Evolutionary conservation across 257 asterid species (phyloP).

Genomic region (Coffea canephora): DNA sequence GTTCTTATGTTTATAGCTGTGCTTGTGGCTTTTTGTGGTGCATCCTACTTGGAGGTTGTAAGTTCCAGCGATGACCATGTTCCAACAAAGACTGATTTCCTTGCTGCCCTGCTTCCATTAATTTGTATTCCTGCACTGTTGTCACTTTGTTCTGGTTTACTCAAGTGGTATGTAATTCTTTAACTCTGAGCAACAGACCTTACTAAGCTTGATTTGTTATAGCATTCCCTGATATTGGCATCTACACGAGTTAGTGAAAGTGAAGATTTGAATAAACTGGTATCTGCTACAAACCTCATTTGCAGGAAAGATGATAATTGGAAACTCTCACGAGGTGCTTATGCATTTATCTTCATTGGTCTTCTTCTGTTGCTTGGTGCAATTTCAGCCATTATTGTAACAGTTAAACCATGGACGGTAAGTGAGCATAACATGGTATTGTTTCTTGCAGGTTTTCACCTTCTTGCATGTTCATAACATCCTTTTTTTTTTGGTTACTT

Average conservation of each 20-base stretch:
- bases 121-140: conserved; percentile 89
- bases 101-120: conserved; percentile 93
- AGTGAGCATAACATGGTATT: conserved; percentile 28
- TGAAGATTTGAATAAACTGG: background rate
- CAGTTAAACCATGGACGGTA: conserved; percentile 85
- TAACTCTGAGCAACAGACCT: conserved; percentile 18
- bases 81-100: conserved; percentile 86
- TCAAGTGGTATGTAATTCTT: conserved; percentile 73
- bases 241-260: conserved; percentile 19
- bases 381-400: conserved; percentile 77
- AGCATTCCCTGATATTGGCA: conserved; percentile 3
- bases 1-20: conserved; percentile 49
- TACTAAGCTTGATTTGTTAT: conserved; percentile 10
- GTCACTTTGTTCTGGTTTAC: conserved; percentile 79
- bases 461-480: conserved; percentile 18
- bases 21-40: conserved; percentile 90
- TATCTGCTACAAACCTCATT: conserved; percentile 19
- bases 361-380: conserved; percentile 85
- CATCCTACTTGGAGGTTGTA: conserved; percentile 77
- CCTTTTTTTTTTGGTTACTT: background rate
- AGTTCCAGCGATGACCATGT: conserved; percentile 70
- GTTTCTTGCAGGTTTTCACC: conserved; percentile 9
- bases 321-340: conserved; percentile 89
- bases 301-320: conserved; percentile 98
- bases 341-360: conserved; percentile 68